phyloP scores from a whole-genome alignment of 2,329 filamentous ascomycete genomes.

The Penicillium sp. region DNA sequence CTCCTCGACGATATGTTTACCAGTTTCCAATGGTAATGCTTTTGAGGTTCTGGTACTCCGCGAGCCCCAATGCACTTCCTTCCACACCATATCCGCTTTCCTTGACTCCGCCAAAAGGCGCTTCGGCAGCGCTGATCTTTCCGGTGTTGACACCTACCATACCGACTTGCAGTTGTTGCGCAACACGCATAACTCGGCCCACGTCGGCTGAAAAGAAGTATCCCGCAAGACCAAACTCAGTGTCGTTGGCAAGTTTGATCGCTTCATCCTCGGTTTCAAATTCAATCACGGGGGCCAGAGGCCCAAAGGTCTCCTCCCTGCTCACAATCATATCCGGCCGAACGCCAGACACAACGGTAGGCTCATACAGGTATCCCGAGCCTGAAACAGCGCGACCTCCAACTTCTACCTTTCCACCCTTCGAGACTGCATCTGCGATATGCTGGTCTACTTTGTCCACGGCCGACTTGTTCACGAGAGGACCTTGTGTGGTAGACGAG shows the following conservation, averaged over 20 bases:
- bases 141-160: neutral
- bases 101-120: neutral
- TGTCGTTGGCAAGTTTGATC: neutral
- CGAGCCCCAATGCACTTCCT: no score
- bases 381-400: neutral
- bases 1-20: no score
- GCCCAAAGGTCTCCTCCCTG: neutral
- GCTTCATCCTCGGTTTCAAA: neutral
- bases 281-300: neutral
- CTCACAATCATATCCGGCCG: neutral
- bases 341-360: neutral
- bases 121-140: neutral
- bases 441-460: conserved; percentile 3
- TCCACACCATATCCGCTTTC: no score
- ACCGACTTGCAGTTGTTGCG: neutral
- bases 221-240: neutral
- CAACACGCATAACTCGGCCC: neutral
- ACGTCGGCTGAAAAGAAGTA: neutral
- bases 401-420: no score
- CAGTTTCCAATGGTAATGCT: no score
- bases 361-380: neutral
- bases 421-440: no score
- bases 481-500: conserved; percentile 3
- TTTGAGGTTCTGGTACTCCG: no score
- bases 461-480: conserved; percentile 8